Evolutionary conservation across 331 rosid species (phyloP).

Genomic region (Telfairia occidentalis): DNA sequence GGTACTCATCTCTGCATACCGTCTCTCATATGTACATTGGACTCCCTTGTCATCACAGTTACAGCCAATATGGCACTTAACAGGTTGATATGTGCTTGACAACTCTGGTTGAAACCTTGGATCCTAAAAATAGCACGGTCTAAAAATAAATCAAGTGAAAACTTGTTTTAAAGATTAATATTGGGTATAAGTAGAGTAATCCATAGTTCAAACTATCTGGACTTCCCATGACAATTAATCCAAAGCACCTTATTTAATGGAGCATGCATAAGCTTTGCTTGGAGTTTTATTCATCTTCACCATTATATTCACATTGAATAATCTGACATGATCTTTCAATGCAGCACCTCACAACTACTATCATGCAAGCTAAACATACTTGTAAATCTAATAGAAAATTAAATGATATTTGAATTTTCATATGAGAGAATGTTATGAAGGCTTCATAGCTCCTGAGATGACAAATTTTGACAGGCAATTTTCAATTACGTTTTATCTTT

Average conservation of each 20-base stretch:
- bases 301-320: background rate
- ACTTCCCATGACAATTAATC: background rate
- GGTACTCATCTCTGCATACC: constrained; percentile 44
- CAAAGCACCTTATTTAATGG: background rate
- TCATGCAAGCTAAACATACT: background rate
- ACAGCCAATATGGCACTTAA: constrained; percentile 29
- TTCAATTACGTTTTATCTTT: background rate
- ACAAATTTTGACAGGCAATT: background rate
- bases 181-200: background rate
- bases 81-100: constrained; percentile 35
- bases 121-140: constrained; percentile 24
- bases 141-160: background rate
- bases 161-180: background rate
- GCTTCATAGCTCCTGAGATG: background rate
- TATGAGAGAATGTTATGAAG: background rate
- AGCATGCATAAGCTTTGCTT: background rate
- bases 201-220: background rate
- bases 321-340: background rate
- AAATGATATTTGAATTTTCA: background rate
- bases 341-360: background rate
- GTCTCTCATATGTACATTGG: constrained; percentile 42
- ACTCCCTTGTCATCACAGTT: constrained; percentile 28
- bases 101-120: constrained; percentile 32
- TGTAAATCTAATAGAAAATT: background rate
- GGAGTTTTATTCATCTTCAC: background rate